phyloP scores from a whole-genome alignment of 768 basidiomycete genomes.

The Kwoniella sp. region DNA sequence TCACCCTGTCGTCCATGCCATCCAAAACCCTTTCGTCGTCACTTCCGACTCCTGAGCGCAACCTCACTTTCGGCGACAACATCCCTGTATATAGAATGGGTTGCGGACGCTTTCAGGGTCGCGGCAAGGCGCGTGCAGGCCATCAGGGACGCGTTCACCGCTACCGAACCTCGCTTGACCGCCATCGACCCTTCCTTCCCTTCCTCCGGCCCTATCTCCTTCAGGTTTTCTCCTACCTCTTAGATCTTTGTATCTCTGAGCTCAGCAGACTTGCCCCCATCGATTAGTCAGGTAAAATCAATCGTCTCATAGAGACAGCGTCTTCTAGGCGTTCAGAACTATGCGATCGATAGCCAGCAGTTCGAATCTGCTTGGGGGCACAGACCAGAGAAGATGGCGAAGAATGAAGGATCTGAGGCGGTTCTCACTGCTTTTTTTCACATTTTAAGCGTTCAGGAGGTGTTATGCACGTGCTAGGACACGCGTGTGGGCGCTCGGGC shows the following conservation, averaged over 20 bases:
- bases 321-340: background rate
- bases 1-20: background rate
- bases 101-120: too few relatives aligned
- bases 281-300: conserved; percentile 1
- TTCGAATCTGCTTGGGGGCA: conserved; percentile 2
- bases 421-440: background rate
- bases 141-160: background rate
- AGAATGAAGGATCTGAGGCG: too few relatives aligned
- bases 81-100: too few relatives aligned
- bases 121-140: background rate
- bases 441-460: too few relatives aligned
- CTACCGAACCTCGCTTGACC: background rate
- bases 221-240: background rate
- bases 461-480: too few relatives aligned
- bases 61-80: background rate
- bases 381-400: background rate
- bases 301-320: background rate
- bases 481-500: too few relatives aligned
- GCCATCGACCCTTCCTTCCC: conserved; percentile 1
- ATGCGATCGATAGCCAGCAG: conserved; percentile 1
- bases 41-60: background rate
- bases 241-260: background rate
- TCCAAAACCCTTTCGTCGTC: background rate
- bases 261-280: too few relatives aligned
- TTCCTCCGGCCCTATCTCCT: background rate